Evolutionary conservation across 495 filamentous ascomycete species (phyloP).

Genomic region (Podospora pseudocomata): DNA sequence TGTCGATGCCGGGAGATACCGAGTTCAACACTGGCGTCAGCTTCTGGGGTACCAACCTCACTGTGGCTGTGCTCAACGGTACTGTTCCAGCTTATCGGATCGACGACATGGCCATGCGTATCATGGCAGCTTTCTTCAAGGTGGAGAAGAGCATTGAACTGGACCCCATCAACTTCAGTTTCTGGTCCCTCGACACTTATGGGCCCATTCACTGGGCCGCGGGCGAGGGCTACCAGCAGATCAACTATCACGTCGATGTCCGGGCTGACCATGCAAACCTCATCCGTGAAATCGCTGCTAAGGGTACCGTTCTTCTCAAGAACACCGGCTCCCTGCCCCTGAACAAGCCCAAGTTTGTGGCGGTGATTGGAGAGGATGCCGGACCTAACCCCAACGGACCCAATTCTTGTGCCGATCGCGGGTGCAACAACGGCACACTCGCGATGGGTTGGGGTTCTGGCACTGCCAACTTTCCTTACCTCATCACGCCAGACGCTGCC

Average conservation of each 20-base stretch:
- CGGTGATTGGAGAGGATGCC: slow-evolving; percentile 84
- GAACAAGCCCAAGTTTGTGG: slow-evolving; percentile 68
- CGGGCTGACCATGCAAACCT: slow-evolving; percentile 65
- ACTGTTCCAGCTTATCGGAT: slow-evolving; percentile 87
- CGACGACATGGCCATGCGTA: slow-evolving; percentile 89
- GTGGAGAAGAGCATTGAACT: slow-evolving; percentile 62
- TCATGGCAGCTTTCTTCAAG: slow-evolving; percentile 92
- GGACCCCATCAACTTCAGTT: slow-evolving; percentile 77
- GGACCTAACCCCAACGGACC: slow-evolving; percentile 71
- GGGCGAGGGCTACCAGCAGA: slow-evolving; percentile 55
- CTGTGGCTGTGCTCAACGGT: slow-evolving; percentile 81
- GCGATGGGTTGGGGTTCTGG: slow-evolving; percentile 96
- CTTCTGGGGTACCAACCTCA: slow-evolving; percentile 83
- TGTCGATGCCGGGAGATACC: slow-evolving; percentile 93
- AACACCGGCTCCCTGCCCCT: slow-evolving; percentile 76
- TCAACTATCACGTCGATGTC: slow-evolving; percentile 87
- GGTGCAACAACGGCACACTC: slow-evolving; percentile 82
- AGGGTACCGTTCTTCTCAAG: slow-evolving; percentile 85
- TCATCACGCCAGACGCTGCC: slow-evolving; percentile 81
- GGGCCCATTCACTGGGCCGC: slow-evolving; percentile 64
- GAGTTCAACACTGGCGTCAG: slow-evolving; percentile 65
- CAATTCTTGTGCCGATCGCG: slow-evolving; percentile 77
- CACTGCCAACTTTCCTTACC: slow-evolving; percentile 84
- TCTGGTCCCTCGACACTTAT: slow-evolving; percentile 76
- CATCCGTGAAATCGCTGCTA: slow-evolving; percentile 70